These are phyloP conservation scores for Neurospora sp. DNA, from an alignment of 495 filamentous ascomycete species.

Conservation along the genomic window DNA sequence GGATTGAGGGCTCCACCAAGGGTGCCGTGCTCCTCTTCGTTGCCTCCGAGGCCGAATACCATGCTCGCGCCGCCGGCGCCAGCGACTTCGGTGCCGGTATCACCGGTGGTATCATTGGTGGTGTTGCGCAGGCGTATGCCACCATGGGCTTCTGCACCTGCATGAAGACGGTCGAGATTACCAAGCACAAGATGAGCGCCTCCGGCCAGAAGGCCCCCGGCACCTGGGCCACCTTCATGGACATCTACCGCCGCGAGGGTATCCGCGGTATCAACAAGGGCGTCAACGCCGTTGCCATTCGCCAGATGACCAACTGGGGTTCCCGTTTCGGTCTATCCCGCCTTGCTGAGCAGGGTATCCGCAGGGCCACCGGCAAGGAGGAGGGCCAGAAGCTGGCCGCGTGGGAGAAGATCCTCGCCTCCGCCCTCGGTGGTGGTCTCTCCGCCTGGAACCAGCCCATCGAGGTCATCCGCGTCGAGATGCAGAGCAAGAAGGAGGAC, in stretches of 20 bases:
- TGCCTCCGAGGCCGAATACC: slow-evolving; percentile 94
- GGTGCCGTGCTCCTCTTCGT: slow-evolving; percentile 98
- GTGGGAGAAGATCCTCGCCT: slow-evolving; percentile 82
- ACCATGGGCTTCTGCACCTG: slow-evolving; percentile 99
- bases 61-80: slow-evolving; percentile 71
- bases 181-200: slow-evolving; percentile 88
- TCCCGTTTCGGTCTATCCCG: slow-evolving; percentile 88
- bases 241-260: slow-evolving; percentile 90
- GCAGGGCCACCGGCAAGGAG: slow-evolving; percentile 69
- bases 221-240: slow-evolving; percentile 90
- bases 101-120: slow-evolving; percentile 81
- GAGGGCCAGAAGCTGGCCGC: slow-evolving; percentile 64
- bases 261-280: slow-evolving; percentile 95
- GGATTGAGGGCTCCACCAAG: slow-evolving; percentile 99
- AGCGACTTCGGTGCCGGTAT: slow-evolving; percentile 82
- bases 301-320: slow-evolving; percentile 99
- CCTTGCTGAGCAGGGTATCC: slow-evolving; percentile 81
- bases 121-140: slow-evolving; percentile 95
- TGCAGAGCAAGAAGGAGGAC: slow-evolving; percentile 98
- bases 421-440: slow-evolving; percentile 80
- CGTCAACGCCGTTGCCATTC: slow-evolving; percentile 95
- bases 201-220: slow-evolving; percentile 71
- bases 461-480: slow-evolving; percentile 98
- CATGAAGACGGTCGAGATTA: slow-evolving; percentile 99
- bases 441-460: slow-evolving; percentile 99